Conservation (phyloP, 2,329 filamentous ascomycete genomes). For the Aspergillus sp. region DNA sequence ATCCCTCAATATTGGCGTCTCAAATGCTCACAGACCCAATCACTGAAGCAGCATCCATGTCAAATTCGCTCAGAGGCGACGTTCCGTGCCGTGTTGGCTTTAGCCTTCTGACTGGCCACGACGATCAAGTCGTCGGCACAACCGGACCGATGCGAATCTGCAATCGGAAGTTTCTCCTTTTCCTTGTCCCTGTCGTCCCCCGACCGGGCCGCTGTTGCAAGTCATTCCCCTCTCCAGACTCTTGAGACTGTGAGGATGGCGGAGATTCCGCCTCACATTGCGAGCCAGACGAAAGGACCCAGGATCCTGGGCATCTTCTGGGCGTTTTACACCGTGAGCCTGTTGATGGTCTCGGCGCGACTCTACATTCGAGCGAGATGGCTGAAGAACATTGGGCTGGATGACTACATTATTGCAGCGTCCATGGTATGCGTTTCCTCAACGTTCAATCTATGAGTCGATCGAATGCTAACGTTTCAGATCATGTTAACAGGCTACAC, state of each 20-base stretch:
- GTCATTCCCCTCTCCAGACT: not conserved
- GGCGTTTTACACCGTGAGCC: slow-evolving; percentile 35
- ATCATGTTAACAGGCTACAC: slow-evolving; percentile 18
- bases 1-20: no score
- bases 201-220: not conserved
- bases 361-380: slow-evolving; percentile 39
- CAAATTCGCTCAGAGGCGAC: no score
- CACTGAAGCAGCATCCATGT: no score
- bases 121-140: not conserved
- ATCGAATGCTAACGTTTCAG: slow-evolving; percentile 3
- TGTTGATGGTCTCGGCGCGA: slow-evolving; percentile 37
- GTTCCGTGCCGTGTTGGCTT: no score
- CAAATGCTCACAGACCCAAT: no score
- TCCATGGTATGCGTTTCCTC: slow-evolving; percentile 35
- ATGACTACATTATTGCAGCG: slow-evolving; percentile 44
- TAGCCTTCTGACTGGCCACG: not conserved
- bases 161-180: not conserved
- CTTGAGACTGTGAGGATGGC: not conserved
- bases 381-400: slow-evolving; percentile 38
- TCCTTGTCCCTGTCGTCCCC: not conserved
- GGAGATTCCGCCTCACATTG: slow-evolving; percentile 10
- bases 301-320: slow-evolving; percentile 38
- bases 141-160: not conserved
- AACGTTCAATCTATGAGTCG: no score
- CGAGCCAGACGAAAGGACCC: slow-evolving; percentile 39